These are phyloP conservation scores for Strobilomyces dryophilus DNA, from an alignment of 768 basidiomycete genomes.

Conservation along the genomic window DNA sequence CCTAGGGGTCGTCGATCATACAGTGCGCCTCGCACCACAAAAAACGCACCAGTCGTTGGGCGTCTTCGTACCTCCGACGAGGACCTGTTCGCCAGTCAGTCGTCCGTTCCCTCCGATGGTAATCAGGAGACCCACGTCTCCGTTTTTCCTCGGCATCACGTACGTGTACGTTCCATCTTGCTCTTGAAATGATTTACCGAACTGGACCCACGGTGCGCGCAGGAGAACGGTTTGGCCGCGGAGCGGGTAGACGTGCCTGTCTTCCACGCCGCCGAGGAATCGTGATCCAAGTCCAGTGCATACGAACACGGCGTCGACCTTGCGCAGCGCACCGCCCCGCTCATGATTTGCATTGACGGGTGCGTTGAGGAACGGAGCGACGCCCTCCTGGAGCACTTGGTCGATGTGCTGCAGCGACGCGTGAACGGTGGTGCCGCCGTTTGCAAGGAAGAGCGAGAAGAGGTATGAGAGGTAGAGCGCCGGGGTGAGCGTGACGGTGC, in stretches of 20 bases:
- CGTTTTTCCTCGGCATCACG: conserved; percentile 31
- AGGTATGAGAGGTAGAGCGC: conserved; percentile 59
- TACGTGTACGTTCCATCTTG: conserved; percentile 29
- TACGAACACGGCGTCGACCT: conserved; percentile 34
- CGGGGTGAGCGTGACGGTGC: conserved; percentile 63
- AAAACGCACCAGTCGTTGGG: conserved; percentile 52
- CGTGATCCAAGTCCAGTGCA: conserved; percentile 61
- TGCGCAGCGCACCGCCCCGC: neutral
- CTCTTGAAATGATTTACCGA: conserved; percentile 23
- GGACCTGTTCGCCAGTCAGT: conserved; percentile 27
- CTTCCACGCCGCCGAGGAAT: conserved; percentile 43
- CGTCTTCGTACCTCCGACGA: conserved; percentile 57
- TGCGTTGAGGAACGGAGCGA: neutral
- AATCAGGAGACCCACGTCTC: conserved; percentile 31
- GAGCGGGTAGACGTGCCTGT: conserved; percentile 38
- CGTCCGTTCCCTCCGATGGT: neutral
- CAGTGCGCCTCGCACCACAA: neutral
- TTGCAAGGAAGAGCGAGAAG: conserved; percentile 45
- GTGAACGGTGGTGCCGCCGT: conserved; percentile 54
- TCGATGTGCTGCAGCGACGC: conserved; percentile 60
- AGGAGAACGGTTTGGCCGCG: conserved; percentile 42
- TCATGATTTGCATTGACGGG: neutral
- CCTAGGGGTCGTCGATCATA: neutral
- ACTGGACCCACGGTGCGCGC: conserved; percentile 40
- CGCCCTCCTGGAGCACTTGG: conserved; percentile 38